Evolutionary conservation across 768 basidiomycete species (phyloP), one percentile per base, ranked within the genome.

Genomic region (Saitozyma sp.): DNA sequence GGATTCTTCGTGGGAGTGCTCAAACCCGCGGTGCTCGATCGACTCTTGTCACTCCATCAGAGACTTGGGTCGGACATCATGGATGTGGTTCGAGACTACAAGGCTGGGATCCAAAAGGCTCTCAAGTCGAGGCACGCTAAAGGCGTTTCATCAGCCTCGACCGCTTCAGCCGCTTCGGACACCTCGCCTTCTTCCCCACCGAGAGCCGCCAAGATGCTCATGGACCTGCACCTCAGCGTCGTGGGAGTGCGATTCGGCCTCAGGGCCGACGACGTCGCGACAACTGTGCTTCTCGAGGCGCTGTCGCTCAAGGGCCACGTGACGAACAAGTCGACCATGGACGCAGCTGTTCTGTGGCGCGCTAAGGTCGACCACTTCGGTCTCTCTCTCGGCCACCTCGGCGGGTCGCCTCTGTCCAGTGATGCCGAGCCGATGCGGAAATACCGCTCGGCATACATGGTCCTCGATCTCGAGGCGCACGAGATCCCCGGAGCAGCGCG

Each of bases 381-480:
- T 0, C 81, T 96, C n/a, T 95, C 92, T 1, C 83, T 97, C 37
- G 89, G 88, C 1, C 87, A 91, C 17, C 54, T 80, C 9, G 69
- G 62, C 6, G 82, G 2, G 67, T 79, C 16, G 70, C 79, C 48
- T 62, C 73, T 58, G 64, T 81, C 42, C 74, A 73, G 59, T 78
- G 82, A 62, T 69, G 78, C 54, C 75, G 80, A 53, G 85, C 87
- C 73, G 84, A 86, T 72, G 7, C 83, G 86, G 58, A 85, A 83
- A 53, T 87, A 86, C 64, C 82, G 85, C 14, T 89, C 89, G 5
- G 93, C 92, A 0, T 96, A 92, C 76, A 89, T 96, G 61, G 84
- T 86, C 41, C 82, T 96, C 50, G 90, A 95, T 71, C 83, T 90
- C 70, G 83, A 85, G 48, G 80, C 75, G 4, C 67, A 69, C 17